Evolutionary conservation across 2,329 filamentous ascomycete genomes (phyloP), one percentile per base, ranked within the genome.

Genomic region (Coniochaeta sp.): DNA sequence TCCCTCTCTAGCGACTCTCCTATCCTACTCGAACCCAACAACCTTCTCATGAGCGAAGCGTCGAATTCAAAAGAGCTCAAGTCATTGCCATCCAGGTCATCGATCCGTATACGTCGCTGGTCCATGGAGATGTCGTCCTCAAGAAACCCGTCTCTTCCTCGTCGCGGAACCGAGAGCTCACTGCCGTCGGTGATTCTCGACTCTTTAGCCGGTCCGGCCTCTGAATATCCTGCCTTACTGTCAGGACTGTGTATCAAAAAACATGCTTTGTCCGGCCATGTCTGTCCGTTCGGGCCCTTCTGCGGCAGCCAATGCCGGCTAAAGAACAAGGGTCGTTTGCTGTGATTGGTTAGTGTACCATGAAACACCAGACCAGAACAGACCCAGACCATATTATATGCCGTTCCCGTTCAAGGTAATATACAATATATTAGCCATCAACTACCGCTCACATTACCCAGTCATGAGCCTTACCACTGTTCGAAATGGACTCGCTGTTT

Each of bases 401-500:
- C 12, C 18, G 33, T 12, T 16, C 42, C 51, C 48, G 52, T 59
- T 59, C 57, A 57, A 61, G 50, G 54, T 50, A 33, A 56, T 33
- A 52, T n/a, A 53, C 38, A 46, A 50, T 51, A 57, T 47, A 59
- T 60, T 60, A 58, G 49, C 58, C 58, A 61, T 55, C 58, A 57
- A 57, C 56, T 58, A 52, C 57, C 56, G 53, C 56, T 58, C 57
- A 55, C 33, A 26, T 50, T 38, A 13, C 35, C 16, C 28, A 16
- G 18, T 40, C 40, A n/a, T n/a, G 12, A 42, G 10, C 3, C 18
- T 24, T 13, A 14, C 10, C 16, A 24, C 38, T 12, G n/a, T 12
- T 26, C 14, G 9, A 26, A 24, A 10, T 16, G 38, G 26, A 7
- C 26, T 22, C 18, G 3, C 5, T 13, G 9, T 6, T 4, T 38